These are phyloP conservation scores for Trifolium repens DNA, from an alignment of 306 rosid genomes.

Conservation along the genomic window DNA sequence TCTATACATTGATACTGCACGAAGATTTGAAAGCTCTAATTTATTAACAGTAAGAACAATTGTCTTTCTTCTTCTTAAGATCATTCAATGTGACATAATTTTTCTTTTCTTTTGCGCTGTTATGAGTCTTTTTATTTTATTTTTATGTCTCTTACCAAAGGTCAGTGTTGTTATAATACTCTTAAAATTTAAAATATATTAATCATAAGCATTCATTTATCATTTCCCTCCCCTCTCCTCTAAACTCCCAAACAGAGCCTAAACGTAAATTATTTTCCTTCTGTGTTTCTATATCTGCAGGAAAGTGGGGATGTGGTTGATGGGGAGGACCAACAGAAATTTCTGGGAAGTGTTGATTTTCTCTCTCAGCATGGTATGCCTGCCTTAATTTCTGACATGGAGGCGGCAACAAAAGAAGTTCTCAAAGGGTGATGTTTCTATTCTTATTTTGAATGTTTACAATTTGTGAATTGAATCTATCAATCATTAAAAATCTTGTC, in stretches of 20 bases:
- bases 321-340: slow-evolving; percentile 82
- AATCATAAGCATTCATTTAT: too few relatives aligned
- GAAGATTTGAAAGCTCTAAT: slow-evolving; percentile 67
- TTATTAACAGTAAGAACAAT: slow-evolving; percentile 54
- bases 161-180: background rate
- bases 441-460: slow-evolving; percentile 25
- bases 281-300: slow-evolving; percentile 51
- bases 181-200: too few relatives aligned
- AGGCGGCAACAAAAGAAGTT: slow-evolving; percentile 70
- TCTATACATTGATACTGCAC: slow-evolving; percentile 87
- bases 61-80: slow-evolving; percentile 30
- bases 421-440: slow-evolving; percentile 76
- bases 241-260: too few relatives aligned
- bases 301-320: slow-evolving; percentile 71
- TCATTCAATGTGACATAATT: background rate
- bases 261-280: slow-evolving; percentile 5
- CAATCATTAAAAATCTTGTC: slow-evolving; percentile 14
- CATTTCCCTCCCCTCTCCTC: too few relatives aligned
- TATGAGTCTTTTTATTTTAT: background rate
- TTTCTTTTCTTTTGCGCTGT: background rate
- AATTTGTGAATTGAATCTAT: slow-evolving; percentile 30
- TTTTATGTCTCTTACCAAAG: background rate
- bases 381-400: slow-evolving; percentile 72
- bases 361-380: slow-evolving; percentile 67
- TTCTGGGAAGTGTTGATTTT: slow-evolving; percentile 82